These are phyloP conservation scores for Artemisia annua DNA, from an alignment of 129 eudicot genomes.

Conservation along the genomic window DNA sequence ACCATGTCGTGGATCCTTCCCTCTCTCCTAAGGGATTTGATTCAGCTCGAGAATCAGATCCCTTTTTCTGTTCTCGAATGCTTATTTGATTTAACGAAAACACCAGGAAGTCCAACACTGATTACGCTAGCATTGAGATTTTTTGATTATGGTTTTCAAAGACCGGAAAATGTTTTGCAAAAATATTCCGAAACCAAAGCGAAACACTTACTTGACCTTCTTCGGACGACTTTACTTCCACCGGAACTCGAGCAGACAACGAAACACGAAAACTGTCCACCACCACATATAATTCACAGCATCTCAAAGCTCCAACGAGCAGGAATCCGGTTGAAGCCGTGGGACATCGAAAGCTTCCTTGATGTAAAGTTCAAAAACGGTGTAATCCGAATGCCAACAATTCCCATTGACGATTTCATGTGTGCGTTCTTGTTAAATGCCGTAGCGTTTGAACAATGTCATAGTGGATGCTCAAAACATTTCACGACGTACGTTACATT, in stretches of 20 bases:
- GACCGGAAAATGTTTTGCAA: slow-evolving; percentile 37
- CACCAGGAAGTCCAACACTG: slow-evolving; percentile 36
- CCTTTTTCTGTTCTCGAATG: slow-evolving; percentile 63
- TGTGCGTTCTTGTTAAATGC: slow-evolving; percentile 62
- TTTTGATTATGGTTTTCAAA: slow-evolving; percentile 44
- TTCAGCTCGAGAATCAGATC: slow-evolving; percentile 75
- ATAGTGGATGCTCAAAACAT: slow-evolving; percentile 49
- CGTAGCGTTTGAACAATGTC: slow-evolving; percentile 86
- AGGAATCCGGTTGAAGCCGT: slow-evolving; percentile 57
- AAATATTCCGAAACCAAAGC: slow-evolving; percentile 37
- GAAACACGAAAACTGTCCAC: slow-evolving; percentile 22
- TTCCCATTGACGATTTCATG: slow-evolving; percentile 77
- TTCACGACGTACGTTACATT: too few species aligned
- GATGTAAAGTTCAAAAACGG: slow-evolving; percentile 54
- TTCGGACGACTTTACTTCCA: slow-evolving; percentile 48
- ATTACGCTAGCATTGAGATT: slow-evolving; percentile 39
- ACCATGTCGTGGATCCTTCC: slow-evolving; percentile 71
- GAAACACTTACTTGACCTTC: slow-evolving; percentile 67
- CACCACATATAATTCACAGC: slow-evolving; percentile 52
- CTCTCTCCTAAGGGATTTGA: slow-evolving; percentile 64
- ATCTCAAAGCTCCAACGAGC: slow-evolving; percentile 81
- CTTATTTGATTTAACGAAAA: slow-evolving; percentile 49
- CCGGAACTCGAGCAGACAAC: not conserved
- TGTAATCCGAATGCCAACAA: slow-evolving; percentile 56
- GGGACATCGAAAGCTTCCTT: slow-evolving; percentile 55